Percentiles rank a stretch among this genome's conserved stretches.
phyloP scores from a whole-genome alignment of 2,329 filamentous ascomycete genomes.

The Tolypocladium tropicale region DNA sequence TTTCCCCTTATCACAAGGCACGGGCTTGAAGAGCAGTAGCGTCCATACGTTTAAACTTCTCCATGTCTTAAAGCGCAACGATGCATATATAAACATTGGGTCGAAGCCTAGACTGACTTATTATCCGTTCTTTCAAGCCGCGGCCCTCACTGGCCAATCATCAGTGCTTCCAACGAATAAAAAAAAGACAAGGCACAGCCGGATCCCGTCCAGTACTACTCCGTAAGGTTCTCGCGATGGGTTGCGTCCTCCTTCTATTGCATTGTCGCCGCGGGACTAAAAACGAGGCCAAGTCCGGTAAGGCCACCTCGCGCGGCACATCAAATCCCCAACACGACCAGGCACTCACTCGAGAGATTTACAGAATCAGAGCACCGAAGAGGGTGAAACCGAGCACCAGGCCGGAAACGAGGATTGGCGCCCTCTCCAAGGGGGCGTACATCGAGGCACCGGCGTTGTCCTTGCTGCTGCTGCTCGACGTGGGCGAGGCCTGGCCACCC shows the following conservation, averaged over 20 bases:
- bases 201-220: background rate
- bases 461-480: conserved; percentile 9
- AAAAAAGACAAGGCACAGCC: background rate
- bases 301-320: background rate
- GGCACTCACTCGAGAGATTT: conserved; percentile 8
- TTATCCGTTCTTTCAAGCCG: conserved; percentile 11
- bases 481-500: conserved; percentile 19
- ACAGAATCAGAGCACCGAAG: conserved; percentile 29
- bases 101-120: conserved; percentile 16
- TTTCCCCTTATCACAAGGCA: too few species aligned
- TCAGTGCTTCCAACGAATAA: background rate
- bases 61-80: background rate
- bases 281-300: background rate
- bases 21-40: too few species aligned
- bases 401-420: conserved; percentile 25
- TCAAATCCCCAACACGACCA: background rate
- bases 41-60: background rate
- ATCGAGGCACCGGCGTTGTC: conserved; percentile 21
- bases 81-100: conserved; percentile 11
- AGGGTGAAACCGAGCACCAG: conserved; percentile 24
- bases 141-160: conserved; percentile 3
- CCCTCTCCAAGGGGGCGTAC: conserved; percentile 14
- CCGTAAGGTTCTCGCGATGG: background rate
- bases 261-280: background rate
- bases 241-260: background rate